Base-by-base conservation (phyloP, 805 yeast genomes). In the Hanseniaspora valbyensis region DNA sequence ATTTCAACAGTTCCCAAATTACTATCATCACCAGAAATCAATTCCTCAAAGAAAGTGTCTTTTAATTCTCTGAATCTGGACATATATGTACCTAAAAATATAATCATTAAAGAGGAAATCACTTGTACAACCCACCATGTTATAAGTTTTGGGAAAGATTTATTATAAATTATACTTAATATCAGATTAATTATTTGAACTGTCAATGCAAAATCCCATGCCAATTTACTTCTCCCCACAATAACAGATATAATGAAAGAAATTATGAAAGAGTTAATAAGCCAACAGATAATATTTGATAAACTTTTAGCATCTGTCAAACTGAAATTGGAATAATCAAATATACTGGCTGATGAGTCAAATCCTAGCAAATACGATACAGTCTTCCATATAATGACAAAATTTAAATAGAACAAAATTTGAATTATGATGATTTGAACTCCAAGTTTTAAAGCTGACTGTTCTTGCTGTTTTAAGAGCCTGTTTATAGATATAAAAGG, bases 181-280 rank as follows among this genome's bases (percentile, higher is more conserved):
- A 76, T 53, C 78, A 85, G 79, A 66, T 90, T 82, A 45, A 92
- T 74, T 21, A 83, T 77, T 64, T 92, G 96, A 14, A 90, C 77
- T 0, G 98, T 92, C n/a, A 90, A 61, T 10, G 95, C 96, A 68
- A 92, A 90, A 66, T 90, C 98, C 83, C 95, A 83, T 0, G 96
- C 97, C 44, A 90, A 69, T 63, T 90, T 92, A 38, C 95, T 83
- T 52, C 97, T 71, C 0, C 97, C 96, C 12, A 90, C 95, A 25
- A 90, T 79, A 1, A 89, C 66, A 1, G 95, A 86, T 60, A 90
- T 79, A 61, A 86, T 87, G 10, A 86, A 64, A 1, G 88, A 95
- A 57, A 95, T 82, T 37, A 92, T 69, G 40, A 92, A 71, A 0
- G 96, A 73, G 62, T 84, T 95, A 44, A 87, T 64, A 14, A 90